Percentiles rank a stretch among this genome's conserved stretches.
Evolutionary conservation across 345 rosid species (phyloP).

Genomic region (Gossypioides kirkii): DNA sequence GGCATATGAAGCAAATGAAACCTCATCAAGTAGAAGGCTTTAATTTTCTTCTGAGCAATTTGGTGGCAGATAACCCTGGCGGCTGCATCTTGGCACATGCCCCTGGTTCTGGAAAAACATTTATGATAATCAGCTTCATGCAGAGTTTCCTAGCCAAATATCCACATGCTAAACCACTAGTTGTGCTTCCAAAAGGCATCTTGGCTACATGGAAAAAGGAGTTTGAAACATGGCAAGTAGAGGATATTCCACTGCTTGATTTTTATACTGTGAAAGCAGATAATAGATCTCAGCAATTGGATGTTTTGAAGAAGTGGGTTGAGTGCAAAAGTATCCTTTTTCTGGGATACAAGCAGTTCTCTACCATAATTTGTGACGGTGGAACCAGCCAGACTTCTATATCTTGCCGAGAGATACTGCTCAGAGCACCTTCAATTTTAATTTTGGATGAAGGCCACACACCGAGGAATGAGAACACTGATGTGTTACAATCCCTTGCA

Average conservation of each 20-base stretch:
- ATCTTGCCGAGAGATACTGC: conserved; percentile 60
- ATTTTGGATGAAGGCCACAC: conserved; percentile 88
- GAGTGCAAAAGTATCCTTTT: conserved; percentile 69
- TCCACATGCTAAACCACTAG: conserved; percentile 73
- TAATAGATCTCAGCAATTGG: conserved; percentile 56
- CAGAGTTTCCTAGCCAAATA: conserved; percentile 83
- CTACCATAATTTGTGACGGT: conserved; percentile 59
- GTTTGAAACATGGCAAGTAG: conserved; percentile 74
- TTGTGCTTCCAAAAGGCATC: conserved; percentile 84
- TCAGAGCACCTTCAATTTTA: conserved; percentile 62
- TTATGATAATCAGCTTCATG: conserved; percentile 81
- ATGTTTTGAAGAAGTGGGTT: conserved; percentile 63
- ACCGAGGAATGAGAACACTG: conserved; percentile 55
- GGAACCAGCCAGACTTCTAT: conserved; percentile 25
- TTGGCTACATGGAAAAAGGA: conserved; percentile 84
- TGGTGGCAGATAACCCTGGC: conserved; percentile 67
- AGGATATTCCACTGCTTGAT: conserved; percentile 61
- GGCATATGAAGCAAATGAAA: conserved; percentile 75
- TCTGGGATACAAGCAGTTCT: conserved; percentile 83
- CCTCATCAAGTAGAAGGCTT: conserved; percentile 92
- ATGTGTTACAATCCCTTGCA: conserved; percentile 55
- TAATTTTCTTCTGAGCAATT: conserved; percentile 63
- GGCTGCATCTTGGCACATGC: conserved; percentile 97
- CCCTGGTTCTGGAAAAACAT: conserved; percentile 95
- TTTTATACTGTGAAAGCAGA: conserved; percentile 74